Evolutionary conservation across 2,329 filamentous ascomycete species (phyloP), one percentile per base, ranked within the genome.

Genomic region (Xylaria hypoxylon): DNA sequence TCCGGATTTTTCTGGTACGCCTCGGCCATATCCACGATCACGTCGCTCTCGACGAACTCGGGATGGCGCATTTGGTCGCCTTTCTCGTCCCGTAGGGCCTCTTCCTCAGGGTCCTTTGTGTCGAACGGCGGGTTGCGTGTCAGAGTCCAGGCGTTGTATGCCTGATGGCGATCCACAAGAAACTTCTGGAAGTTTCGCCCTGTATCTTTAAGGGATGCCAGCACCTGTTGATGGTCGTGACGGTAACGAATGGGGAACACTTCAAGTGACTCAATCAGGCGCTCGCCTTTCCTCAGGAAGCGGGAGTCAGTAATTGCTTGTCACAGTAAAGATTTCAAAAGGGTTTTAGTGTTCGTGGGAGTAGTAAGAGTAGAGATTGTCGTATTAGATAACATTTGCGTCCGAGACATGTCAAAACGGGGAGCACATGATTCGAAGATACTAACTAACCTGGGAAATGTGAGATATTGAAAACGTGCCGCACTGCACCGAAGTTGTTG

Each of bases 1-100:
- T 77, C 75, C 0, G 78, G 78, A 60, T 78, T 78, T 69, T 75
- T 78, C 68, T 81, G 79, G 60, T 77, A 80, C 0, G 80, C 80
- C 65, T 81, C 79, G 0, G 74, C 75, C n/a, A 82, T 73, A 42
- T 82, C 80, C 2, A 82, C 77, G 7, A 82, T 80, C n/a, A 82
- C 79, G 26, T 82, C 79, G 51, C 79, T 80, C 62, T 82, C 79
- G 2, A 82, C 76, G 17, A 78, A 79, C 67, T 81, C 79, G 0
- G 78, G 78, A 31, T 81, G 79, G 0, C 77, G 68, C 71, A 75
- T 78, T 55, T 73, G 66, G 15, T 79, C 77, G 17, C 75, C 69
- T 44, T 75, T 73, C 28, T 74, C 72, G 31, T 74, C 64, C 1
- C 48, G 22, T 7, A 80, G 72, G 3, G 79, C 77, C 65, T 80